Conservation (phyloP, 75 land plant species). For the Cryptomeria japonica region DNA sequence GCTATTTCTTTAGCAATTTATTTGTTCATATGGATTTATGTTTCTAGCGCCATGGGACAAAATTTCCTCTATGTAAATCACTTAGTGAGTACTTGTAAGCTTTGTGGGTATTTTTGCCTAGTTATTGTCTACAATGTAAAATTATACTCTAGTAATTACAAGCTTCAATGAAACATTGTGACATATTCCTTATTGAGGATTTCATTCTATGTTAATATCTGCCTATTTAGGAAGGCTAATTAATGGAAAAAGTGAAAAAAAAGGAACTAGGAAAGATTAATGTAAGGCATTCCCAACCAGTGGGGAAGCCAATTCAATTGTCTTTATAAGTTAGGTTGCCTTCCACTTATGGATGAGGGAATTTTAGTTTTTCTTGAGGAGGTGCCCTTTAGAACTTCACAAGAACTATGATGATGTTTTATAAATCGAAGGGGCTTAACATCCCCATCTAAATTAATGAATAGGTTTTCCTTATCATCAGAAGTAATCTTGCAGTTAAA, state of each 20-base stretch:
- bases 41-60: neutral
- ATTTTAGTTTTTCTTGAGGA: no score
- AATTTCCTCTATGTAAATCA: neutral
- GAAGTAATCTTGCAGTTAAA: no score
- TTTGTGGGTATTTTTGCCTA: neutral
- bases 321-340: no score
- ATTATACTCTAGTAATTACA: neutral
- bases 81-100: neutral
- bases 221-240: neutral
- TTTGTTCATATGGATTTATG: neutral
- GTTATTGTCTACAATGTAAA: neutral
- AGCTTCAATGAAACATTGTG: neutral
- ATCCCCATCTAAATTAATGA: no score
- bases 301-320: no score
- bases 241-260: neutral
- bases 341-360: no score
- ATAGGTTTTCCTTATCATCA: no score
- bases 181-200: neutral
- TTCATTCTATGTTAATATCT: neutral
- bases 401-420: no score
- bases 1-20: neutral
- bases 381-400: no score
- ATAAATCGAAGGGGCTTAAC: no score
- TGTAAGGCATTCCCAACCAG: no score
- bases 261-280: neutral